These are phyloP conservation scores for Phialophora tarda DNA, from an alignment of 2,329 filamentous ascomycete genomes.

Conservation along the genomic window DNA sequence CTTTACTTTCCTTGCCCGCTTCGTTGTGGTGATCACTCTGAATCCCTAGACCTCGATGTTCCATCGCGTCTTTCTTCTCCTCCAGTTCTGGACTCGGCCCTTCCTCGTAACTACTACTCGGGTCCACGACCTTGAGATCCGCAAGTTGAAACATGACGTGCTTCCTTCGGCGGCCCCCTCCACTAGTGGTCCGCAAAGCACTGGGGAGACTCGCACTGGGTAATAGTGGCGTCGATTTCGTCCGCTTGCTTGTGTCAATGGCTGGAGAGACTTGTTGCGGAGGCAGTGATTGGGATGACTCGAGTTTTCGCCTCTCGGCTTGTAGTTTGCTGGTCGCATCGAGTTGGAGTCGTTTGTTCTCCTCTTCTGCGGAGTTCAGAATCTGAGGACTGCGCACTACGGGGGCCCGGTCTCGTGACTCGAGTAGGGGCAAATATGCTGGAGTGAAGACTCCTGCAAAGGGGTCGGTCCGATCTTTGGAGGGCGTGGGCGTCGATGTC, in stretches of 20 bases:
- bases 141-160: slow-evolving; percentile 40
- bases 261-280: slow-evolving; percentile 27
- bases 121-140: slow-evolving; percentile 39
- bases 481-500: slow-evolving; percentile 23
- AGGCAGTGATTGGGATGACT: slow-evolving; percentile 30
- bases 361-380: slow-evolving; percentile 20
- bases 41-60: neutral
- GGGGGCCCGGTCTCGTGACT: slow-evolving; percentile 28
- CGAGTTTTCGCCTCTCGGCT: slow-evolving; percentile 19
- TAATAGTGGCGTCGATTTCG: slow-evolving; percentile 27
- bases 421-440: slow-evolving; percentile 36
- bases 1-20: neutral
- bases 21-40: neutral
- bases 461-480: slow-evolving; percentile 26
- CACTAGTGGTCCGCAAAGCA: slow-evolving; percentile 34
- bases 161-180: slow-evolving; percentile 35
- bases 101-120: slow-evolving; percentile 40
- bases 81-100: slow-evolving; percentile 30
- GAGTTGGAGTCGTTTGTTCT: slow-evolving; percentile 25
- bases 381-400: slow-evolving; percentile 18
- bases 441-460: slow-evolving; percentile 38
- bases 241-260: slow-evolving; percentile 25
- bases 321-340: slow-evolving; percentile 25
- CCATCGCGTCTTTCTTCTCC: neutral
- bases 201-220: slow-evolving; percentile 36